Evolutionary conservation across 495 filamentous ascomycete species (phyloP), one percentile per base, ranked within the genome.

Genomic region (Aspergillus saccharolyticus): DNA sequence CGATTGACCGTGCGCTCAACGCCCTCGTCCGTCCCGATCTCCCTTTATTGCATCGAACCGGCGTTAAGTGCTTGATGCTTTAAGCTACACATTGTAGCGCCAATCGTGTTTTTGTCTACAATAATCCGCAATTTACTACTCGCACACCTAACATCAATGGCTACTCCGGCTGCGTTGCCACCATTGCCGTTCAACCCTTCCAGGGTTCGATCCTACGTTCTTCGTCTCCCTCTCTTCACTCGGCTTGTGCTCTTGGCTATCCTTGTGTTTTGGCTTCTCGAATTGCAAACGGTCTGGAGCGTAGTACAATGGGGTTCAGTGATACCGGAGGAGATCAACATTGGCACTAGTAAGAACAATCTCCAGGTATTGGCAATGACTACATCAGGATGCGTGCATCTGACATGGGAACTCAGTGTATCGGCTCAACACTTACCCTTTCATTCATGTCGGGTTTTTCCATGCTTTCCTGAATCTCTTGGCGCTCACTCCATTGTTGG

Each of bases 351-450:
- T 97, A 80, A 57, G 89, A 84, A 42, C 49, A 22, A 17, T 21
- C 22, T 16, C 39, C 25, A 47, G 25, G 42, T 15, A 1, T 9
- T 47, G n/a, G 18, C 24, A 2, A 12, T 25, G 9, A 10, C 15
- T 14, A 25, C 22, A 39, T 10, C 24, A 0, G 15, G 18, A 42
- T 8, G 15, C n/a, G 44, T 50, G 54, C 18, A 43, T 49, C 61
- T 67, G 33, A 67, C 52, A 45, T 22, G 33, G 3, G 10, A 10
- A 21, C 45, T 49, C 70, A 96, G 93, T 96, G 81, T 90, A 97
- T 70, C 88, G 94, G 57, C 78, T 92, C 17, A 97, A 96, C 65
- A 95, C 91, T 10, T 98, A 89, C 69, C 91, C 93, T 2, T 78
- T 98, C 52, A 87, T 97, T 54, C 94, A 98, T 69, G 65, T 79